Evolutionary conservation across 2,329 filamentous ascomycete genomes (phyloP).

Genomic region (Kalaharituber pfeilii): DNA sequence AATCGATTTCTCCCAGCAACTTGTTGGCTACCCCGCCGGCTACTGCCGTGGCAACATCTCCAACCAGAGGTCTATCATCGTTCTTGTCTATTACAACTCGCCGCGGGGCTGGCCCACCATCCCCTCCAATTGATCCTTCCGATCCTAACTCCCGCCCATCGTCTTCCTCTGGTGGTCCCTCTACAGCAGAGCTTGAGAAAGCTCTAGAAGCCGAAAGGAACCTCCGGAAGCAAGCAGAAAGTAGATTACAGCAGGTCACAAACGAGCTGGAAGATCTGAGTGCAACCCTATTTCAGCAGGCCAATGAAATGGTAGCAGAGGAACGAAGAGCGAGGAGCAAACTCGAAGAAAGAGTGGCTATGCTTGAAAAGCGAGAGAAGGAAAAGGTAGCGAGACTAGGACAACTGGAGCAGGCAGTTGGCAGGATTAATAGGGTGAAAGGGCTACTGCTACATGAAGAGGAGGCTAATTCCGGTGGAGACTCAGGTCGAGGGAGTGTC

Average conservation of each 20-base stretch:
- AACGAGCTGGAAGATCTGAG: conserved; percentile 64
- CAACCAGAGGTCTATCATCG: not conserved
- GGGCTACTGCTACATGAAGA: conserved; percentile 33
- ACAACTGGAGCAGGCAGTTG: conserved; percentile 51
- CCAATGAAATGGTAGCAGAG: conserved; percentile 71
- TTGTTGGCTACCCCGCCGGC: conserved; percentile 18
- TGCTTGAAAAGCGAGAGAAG: conserved; percentile 50
- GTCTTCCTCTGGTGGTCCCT: conserved; percentile 29
- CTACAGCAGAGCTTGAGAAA: conserved; percentile 34
- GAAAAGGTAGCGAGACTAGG: conserved; percentile 55
- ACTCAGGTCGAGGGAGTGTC: not conserved
- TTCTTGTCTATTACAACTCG: conserved; percentile 19
- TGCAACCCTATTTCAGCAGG: conserved; percentile 59
- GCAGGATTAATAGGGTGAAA: conserved; percentile 52
- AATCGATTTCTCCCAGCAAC: conserved; percentile 8
- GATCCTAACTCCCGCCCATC: conserved; percentile 23
- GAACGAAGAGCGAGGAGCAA: conserved; percentile 54
- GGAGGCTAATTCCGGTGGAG: not conserved
- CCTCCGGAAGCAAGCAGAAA: conserved; percentile 51
- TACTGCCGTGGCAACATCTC: conserved; percentile 2
- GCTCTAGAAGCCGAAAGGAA: conserved; percentile 49
- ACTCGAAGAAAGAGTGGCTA: conserved; percentile 51
- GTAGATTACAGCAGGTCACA: conserved; percentile 46
- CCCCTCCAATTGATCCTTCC: conserved; percentile 20
- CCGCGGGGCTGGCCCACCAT: conserved; percentile 19